phyloP scores from a whole-genome alignment of 2,329 filamentous ascomycete species.

The Lithohypha guttulata region DNA sequence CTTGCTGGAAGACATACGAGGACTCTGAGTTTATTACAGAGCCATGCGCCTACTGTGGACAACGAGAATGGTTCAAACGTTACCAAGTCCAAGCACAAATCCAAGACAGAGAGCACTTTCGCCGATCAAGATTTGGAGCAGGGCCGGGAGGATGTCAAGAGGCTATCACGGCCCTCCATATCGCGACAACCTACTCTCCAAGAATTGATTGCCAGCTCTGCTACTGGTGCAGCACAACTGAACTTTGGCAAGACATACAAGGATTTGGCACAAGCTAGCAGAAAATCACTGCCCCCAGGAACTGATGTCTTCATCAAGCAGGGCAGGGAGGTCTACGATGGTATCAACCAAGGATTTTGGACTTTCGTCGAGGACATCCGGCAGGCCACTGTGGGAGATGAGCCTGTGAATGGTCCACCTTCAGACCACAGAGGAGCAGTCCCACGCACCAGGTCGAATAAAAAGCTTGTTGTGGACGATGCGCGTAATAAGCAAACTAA shows the following conservation, averaged over 20 bases:
- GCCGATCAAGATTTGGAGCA: no score
- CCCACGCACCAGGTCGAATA: constrained; percentile 16
- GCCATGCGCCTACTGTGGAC: constrained; percentile 36
- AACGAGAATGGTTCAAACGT: not conserved
- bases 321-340: constrained; percentile 71
- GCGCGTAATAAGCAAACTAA: constrained; percentile 6
- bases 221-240: constrained; percentile 12
- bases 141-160: not conserved
- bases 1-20: constrained; percentile 57
- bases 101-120: not conserved
- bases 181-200: constrained; percentile 3
- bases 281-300: constrained; percentile 33
- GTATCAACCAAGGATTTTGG: constrained; percentile 80
- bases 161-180: not conserved
- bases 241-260: constrained; percentile 24
- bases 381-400: constrained; percentile 91
- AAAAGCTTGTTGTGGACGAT: constrained; percentile 16
- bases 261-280: constrained; percentile 31
- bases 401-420: constrained; percentile 52
- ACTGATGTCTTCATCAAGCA: constrained; percentile 45
- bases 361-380: constrained; percentile 92
- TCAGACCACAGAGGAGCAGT: not conserved
- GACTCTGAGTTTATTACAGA: constrained; percentile 64
- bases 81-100: not conserved
- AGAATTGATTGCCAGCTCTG: constrained; percentile 2